Evolutionary conservation across 371 early-diverging fungal genomes (phyloP).

Genomic region (Dinochytrium kinnereticum): DNA sequence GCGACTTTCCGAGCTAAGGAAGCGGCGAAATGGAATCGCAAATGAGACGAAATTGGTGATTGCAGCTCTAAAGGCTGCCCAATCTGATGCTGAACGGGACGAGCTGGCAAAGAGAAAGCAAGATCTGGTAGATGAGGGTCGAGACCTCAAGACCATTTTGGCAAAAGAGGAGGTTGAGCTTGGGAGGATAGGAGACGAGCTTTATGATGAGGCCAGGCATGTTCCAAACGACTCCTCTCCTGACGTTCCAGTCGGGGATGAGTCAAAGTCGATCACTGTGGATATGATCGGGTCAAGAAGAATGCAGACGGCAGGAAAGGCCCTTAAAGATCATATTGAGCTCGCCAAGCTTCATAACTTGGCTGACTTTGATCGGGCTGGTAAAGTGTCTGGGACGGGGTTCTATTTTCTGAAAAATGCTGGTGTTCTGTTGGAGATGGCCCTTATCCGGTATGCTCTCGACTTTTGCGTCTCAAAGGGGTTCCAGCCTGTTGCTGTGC

Average conservation of each 20-base stretch:
- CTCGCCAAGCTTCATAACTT: conserved; percentile 68
- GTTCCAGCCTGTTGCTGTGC: conserved; percentile 78
- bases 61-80: conserved; percentile 5
- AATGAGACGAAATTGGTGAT: conserved; percentile 31
- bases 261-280: conserved; percentile 61
- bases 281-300: conserved; percentile 24
- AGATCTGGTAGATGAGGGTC: conserved; percentile 54
- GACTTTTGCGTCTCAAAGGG: conserved; percentile 75
- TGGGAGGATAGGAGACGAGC: conserved; percentile 45
- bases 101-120: conserved; percentile 25
- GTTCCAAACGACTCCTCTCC: conserved; percentile 79
- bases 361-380: conserved; percentile 85
- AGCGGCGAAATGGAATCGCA: conserved; percentile 58
- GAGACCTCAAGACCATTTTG: conserved; percentile 54
- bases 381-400: conserved; percentile 80
- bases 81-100: background rate
- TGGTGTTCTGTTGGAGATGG: conserved; percentile 86
- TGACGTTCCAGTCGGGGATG: conserved; percentile 69
- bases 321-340: conserved; percentile 70
- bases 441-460: conserved; percentile 85
- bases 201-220: conserved; percentile 62
- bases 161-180: conserved; percentile 51
- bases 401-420: conserved; percentile 87
- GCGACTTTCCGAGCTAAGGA: conserved; percentile 48
- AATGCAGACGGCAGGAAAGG: conserved; percentile 11